These are phyloP conservation scores for Cruciata laevipes DNA, from an alignment of 257 asterid genomes.

Conservation along the genomic window DNA sequence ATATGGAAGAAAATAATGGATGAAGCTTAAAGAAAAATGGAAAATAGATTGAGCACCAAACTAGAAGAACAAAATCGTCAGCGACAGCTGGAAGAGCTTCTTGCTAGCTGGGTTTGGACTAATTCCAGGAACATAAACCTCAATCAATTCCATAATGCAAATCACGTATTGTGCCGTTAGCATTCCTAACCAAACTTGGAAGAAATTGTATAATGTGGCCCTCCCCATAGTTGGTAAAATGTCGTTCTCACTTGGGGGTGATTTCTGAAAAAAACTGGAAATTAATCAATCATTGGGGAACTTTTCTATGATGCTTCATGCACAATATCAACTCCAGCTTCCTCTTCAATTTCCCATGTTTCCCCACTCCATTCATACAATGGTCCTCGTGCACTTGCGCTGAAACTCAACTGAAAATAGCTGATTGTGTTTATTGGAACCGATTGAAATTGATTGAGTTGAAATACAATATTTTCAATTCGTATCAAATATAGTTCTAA, in stretches of 20 bases:
- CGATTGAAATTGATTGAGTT: too few relatives aligned
- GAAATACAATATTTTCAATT: too few relatives aligned
- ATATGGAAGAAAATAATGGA: background rate
- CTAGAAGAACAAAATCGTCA: constrained; percentile 1
- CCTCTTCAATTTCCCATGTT: background rate
- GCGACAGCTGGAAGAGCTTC: constrained; percentile 17
- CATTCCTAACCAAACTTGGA: background rate
- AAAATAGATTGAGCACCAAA: constrained; percentile 1
- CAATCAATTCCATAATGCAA: background rate
- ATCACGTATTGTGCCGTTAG: background rate
- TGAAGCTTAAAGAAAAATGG: constrained; percentile 12
- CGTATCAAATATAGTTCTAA: too few relatives aligned
- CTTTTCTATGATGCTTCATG: background rate
- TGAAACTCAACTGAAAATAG: too few relatives aligned
- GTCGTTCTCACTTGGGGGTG: constrained; percentile 28
- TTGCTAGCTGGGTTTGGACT: constrained; percentile 8
- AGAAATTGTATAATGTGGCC: constrained; percentile 4
- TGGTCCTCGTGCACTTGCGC: too few relatives aligned
- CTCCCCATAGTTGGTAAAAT: constrained; percentile 25
- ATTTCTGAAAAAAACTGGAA: background rate
- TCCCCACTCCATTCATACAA: background rate
- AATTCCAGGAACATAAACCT: background rate
- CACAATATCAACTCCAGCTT: background rate
- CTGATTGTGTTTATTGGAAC: too few relatives aligned
- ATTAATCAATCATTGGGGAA: background rate